These are phyloP conservation scores for Calonectria naviculata DNA, from an alignment of 2,329 filamentous ascomycete genomes.

Conservation along the genomic window DNA sequence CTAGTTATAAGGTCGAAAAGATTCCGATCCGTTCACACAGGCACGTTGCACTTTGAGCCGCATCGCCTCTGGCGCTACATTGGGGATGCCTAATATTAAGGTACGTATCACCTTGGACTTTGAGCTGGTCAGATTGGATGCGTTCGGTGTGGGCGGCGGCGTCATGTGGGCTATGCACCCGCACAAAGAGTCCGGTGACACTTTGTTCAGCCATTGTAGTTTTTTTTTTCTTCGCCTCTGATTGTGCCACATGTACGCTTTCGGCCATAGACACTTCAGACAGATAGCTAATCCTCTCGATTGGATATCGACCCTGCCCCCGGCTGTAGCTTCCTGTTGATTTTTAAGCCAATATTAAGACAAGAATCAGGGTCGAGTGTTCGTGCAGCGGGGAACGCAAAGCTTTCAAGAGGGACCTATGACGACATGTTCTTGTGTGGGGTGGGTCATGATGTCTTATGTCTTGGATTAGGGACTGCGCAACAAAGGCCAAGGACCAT, in stretches of 20 bases:
- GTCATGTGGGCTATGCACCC: slow-evolving; percentile 19
- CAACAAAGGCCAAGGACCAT: slow-evolving; percentile 3
- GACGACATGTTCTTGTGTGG: slow-evolving; percentile 15
- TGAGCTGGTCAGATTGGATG: neutral
- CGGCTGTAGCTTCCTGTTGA: neutral
- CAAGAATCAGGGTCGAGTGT: neutral
- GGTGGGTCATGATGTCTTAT: slow-evolving; percentile 11
- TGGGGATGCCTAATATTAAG: neutral
- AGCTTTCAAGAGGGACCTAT: neutral
- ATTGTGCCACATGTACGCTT: neutral
- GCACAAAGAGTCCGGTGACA: slow-evolving; percentile 18
- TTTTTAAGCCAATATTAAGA: neutral
- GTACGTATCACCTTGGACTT: neutral
- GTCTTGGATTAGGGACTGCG: slow-evolving; percentile 1
- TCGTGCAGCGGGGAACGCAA: neutral
- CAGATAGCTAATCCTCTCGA: too few species aligned
- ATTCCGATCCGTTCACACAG: neutral
- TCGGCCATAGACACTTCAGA: neutral
- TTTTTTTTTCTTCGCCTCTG: neutral
- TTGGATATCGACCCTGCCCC: neutral
- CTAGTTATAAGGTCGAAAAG: neutral
- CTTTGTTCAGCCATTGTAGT: neutral
- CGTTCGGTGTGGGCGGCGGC: slow-evolving; percentile 12
- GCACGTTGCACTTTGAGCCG: slow-evolving; percentile 12
- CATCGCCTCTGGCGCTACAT: neutral